Conservation (phyloP, 108 stramenopile genomes). For the Aurantiochytrium sp. region DNA sequence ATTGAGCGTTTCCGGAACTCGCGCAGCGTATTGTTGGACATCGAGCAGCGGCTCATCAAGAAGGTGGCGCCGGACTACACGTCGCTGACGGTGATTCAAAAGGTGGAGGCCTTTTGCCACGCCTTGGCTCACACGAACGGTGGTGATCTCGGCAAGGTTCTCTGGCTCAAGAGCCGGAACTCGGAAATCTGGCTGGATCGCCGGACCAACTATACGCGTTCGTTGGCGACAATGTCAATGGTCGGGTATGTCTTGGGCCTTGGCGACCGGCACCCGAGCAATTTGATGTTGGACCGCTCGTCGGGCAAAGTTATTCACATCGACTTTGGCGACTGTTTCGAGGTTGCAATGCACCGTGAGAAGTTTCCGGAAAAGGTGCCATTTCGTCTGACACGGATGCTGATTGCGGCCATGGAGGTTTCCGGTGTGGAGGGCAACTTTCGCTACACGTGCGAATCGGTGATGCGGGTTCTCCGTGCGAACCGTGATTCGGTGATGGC, state of each 20-base stretch:
- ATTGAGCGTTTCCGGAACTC: slow-evolving; percentile 82
- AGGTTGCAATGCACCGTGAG: slow-evolving; percentile 95
- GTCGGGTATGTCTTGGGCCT: slow-evolving; percentile 84
- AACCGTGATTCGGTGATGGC: slow-evolving; percentile 89
- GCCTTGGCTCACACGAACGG: slow-evolving; percentile 76
- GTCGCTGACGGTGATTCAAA: slow-evolving; percentile 82
- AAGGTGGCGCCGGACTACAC: slow-evolving; percentile 83
- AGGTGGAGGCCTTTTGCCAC: slow-evolving; percentile 90
- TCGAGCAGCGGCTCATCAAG: slow-evolving; percentile 88
- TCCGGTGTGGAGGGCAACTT: slow-evolving; percentile 96
- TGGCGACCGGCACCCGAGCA: slow-evolving; percentile 62
- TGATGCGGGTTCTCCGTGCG: slow-evolving; percentile 87
- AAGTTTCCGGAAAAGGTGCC: slow-evolving; percentile 97
- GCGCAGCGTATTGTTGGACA: slow-evolving; percentile 77
- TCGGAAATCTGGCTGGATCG: slow-evolving; percentile 95
- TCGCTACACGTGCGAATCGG: slow-evolving; percentile 86
- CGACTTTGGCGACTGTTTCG: slow-evolving; percentile 77
- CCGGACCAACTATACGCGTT: slow-evolving; percentile 86
- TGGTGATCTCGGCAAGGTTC: slow-evolving; percentile 83
- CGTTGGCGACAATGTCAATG: slow-evolving; percentile 97
- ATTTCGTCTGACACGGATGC: slow-evolving; percentile 98
- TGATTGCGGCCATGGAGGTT: slow-evolving; percentile 97
- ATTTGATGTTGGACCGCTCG: slow-evolving; percentile 50
- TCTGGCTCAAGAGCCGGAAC: slow-evolving; percentile 89
- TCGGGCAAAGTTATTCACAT: slow-evolving; percentile 36